Base-by-base conservation (phyloP, 345 rosid genomes). In the Stellera chamaejasme region DNA sequence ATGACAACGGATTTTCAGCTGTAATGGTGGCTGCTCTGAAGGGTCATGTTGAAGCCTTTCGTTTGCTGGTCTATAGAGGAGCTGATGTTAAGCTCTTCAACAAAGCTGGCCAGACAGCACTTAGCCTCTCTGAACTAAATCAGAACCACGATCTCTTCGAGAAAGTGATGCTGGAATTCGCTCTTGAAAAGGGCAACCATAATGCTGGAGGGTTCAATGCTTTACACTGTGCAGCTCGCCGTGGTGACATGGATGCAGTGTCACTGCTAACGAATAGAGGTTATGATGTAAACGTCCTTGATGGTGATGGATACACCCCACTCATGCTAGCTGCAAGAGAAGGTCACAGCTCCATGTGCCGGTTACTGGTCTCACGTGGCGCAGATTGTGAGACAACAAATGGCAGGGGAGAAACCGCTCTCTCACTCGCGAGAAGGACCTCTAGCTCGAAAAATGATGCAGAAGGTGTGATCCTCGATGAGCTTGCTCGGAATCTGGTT, bases 151-250 rank as follows among this genome's bases (percentile, higher is more conserved):
- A 89, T 70, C 64, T 68, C 39, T 79, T 93, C 12, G 99, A 89
- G 82, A 90, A 85, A 74, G 96, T 87, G 62, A 84, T 93, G 99
- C 88, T 93, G 11, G 96, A 93, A 64, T 85, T 77, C 56, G 87
- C 96, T 6, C 88, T 90, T 0, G 95, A 93, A 71, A 83, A 79
- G 66, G 99, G 96, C 32, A 83, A 74, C 50, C 71, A 61, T 52
- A 66, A 79, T 65, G 81, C 84, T 2, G 86, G 84, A 23, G 97
- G 97, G 23, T 93, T 93, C 76, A 82, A 75, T 42, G 99, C 99
- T 4, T 66, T 93, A 63, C 99, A 93, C 61, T 93, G 88, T 55
- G 99, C 96, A 42, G 97, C 97, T 13, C 85, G 99, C 50, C 90
- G 77, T 45, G 96, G 97, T 49, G 99, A 85, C 58, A 39, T 79